Percentiles rank a stretch among this genome's conserved stretches.
Evolutionary conservation across 768 basidiomycete genomes (phyloP).

Genomic region (Suillus luteus): DNA sequence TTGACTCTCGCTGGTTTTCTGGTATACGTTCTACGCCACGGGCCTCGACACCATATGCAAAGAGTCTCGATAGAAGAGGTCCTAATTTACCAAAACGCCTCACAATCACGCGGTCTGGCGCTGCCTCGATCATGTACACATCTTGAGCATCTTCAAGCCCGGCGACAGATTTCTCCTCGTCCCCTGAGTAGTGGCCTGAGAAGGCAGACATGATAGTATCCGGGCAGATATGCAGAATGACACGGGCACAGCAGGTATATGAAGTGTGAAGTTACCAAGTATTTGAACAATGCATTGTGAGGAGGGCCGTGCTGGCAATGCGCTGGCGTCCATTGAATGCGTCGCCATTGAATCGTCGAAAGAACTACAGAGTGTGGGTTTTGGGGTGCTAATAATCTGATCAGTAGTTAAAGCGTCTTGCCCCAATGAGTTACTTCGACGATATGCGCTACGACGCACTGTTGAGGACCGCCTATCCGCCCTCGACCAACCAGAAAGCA

Average conservation of each 20-base stretch:
- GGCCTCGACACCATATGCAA: slow-evolving; percentile 53
- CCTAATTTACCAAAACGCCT: slow-evolving; percentile 33
- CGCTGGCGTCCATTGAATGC: not conserved
- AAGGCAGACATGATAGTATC: not conserved
- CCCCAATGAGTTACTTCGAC: not conserved
- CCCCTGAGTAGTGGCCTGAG: slow-evolving; percentile 11
- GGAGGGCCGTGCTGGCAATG: not conserved
- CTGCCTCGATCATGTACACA: slow-evolving; percentile 22
- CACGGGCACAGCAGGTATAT: not conserved
- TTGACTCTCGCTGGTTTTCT: slow-evolving; percentile 47
- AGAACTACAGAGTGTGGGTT: not conserved
- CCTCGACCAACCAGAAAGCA: not conserved
- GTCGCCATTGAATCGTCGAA: not conserved
- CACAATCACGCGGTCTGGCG: slow-evolving; percentile 31
- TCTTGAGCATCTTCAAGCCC: not conserved
- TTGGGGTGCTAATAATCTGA: not conserved
- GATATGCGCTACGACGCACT: not conserved
- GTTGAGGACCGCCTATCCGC: not conserved
- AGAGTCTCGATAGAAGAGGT: slow-evolving; percentile 39
- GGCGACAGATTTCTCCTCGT: slow-evolving; percentile 23
- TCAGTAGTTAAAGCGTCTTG: not conserved
- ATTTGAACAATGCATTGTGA: not conserved
- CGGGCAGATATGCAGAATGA: not conserved
- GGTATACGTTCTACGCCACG: slow-evolving; percentile 56
- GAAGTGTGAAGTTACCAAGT: no score